Conservation (phyloP, 768 basidiomycete species). For the Podaxis sp. region DNA sequence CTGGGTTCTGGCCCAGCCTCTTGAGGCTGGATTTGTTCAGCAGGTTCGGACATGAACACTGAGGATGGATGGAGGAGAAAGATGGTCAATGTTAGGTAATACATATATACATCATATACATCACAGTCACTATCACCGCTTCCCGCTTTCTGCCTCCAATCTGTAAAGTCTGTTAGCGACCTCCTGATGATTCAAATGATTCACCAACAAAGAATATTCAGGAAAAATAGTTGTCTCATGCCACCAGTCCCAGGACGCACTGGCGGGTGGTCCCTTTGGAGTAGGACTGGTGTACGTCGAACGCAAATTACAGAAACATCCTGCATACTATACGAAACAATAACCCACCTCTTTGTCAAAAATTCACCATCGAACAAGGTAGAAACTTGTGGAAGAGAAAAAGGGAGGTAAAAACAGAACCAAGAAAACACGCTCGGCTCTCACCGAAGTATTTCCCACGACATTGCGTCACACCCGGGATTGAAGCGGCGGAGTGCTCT, state of each 20-base stretch:
- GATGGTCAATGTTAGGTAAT: background rate
- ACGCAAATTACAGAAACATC: slow-evolving; percentile 90
- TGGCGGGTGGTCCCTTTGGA: slow-evolving; percentile 78
- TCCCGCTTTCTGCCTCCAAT: background rate
- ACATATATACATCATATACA: background rate
- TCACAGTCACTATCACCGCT: slow-evolving; percentile 1
- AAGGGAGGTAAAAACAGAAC: background rate
- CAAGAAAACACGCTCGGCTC: background rate
- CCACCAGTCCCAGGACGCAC: slow-evolving; percentile 62
- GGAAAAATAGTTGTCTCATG: slow-evolving; percentile 68
- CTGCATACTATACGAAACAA: slow-evolving; percentile 10
- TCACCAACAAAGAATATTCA: slow-evolving; percentile 34
- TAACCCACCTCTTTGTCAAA: background rate
- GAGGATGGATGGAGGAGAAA: background rate
- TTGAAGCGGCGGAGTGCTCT: background rate
- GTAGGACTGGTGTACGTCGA: slow-evolving; percentile 60
- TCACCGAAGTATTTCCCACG: background rate
- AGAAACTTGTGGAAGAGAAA: background rate
- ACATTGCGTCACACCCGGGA: slow-evolving; percentile 6
- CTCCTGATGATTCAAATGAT: background rate
- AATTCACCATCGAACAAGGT: background rate
- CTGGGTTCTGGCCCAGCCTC: background rate
- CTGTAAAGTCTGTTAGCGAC: background rate
- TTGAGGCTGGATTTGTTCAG: background rate
- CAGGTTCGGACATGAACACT: background rate